Percentiles rank a stretch among this genome's conserved stretches.
These are phyloP conservation scores for Vicia sativa DNA, from an alignment of 306 rosid species.

Conservation along the genomic window DNA sequence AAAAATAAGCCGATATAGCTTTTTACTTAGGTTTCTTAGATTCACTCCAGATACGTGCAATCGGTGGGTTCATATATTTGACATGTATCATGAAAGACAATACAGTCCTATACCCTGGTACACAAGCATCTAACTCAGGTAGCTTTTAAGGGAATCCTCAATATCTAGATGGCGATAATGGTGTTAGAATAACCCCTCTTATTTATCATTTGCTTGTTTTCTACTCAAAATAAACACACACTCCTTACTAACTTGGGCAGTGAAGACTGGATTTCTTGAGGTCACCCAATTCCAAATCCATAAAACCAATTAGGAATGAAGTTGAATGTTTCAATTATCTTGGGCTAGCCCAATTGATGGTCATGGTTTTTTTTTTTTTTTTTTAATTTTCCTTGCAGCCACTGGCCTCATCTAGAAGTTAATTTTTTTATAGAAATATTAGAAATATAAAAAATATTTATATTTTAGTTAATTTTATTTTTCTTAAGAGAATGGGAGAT, in stretches of 20 bases:
- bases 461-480: slow-evolving; percentile 27
- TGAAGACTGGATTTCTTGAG: slow-evolving; percentile 17
- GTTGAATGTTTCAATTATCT: slow-evolving; percentile 26
- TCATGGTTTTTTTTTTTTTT: slow-evolving; percentile 20
- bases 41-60: slow-evolving; percentile 7
- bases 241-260: not conserved
- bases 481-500: slow-evolving; percentile 25
- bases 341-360: slow-evolving; percentile 7
- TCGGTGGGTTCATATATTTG: not conserved
- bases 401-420: slow-evolving; percentile 22
- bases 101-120: not conserved
- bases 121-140: slow-evolving; percentile 2
- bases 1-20: not conserved
- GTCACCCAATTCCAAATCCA: not conserved
- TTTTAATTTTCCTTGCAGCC: slow-evolving; percentile 7
- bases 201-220: slow-evolving; percentile 13
- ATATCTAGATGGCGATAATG: slow-evolving; percentile 13
- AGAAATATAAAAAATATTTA: slow-evolving; percentile 8
- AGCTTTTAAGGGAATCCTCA: not conserved
- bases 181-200: slow-evolving; percentile 15
- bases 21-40: not conserved
- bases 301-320: slow-evolving; percentile 18
- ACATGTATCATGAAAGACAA: not conserved
- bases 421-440: slow-evolving; percentile 4
- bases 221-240: slow-evolving; percentile 14